Base-by-base conservation (phyloP, 345 rosid genomes). In the Stellera chamaejasme region DNA sequence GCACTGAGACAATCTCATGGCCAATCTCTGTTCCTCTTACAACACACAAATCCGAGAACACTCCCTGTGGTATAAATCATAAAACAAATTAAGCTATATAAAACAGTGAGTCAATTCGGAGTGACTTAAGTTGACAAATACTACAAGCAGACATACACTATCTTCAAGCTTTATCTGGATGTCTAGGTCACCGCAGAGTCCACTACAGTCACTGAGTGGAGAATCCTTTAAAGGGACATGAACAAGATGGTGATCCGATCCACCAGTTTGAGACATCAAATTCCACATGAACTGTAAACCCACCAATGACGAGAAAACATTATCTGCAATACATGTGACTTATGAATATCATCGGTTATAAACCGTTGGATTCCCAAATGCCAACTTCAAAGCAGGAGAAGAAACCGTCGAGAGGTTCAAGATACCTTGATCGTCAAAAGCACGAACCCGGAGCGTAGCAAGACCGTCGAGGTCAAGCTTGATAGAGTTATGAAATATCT, bases 381-480 rank as follows among this genome's bases (percentile, higher is more conserved):
- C 9, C 45, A 14, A 11, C 9, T 11, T 48, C 15, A 48, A 11
- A 45, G 2, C 15, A 45, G 4, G n/a, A 45, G 5, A 11, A 12
- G 15, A 63, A 52, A 57, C 44, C 32, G 27, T 27, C 19, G 13
- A 13, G 13, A 60, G 53, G 27, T 47, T 15, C n/a, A 11, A 59
- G 27, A 47, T 69, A 91, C 98, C 98, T 85, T 85, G 80, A 59
- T 51, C 66, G 59, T 92, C 98, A 61, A 85, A 91, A 51, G 95
- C 98, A n/a, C 85, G 96, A 28, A 80, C 92, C 41, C 82, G 86
- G 2, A 88, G 96, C 56, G 92, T 91, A 63, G 98, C 88, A 54
- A 91, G 92, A 13, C 98, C 98, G 61, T 91, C 98, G 61, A 91
- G 80, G 70, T 91, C 95, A 62, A 91, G 91, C 74, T 91, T 91